These are phyloP conservation scores for Hansenula sp. DNA, from an alignment of 1,139 yeast species.

Conservation along the genomic window DNA sequence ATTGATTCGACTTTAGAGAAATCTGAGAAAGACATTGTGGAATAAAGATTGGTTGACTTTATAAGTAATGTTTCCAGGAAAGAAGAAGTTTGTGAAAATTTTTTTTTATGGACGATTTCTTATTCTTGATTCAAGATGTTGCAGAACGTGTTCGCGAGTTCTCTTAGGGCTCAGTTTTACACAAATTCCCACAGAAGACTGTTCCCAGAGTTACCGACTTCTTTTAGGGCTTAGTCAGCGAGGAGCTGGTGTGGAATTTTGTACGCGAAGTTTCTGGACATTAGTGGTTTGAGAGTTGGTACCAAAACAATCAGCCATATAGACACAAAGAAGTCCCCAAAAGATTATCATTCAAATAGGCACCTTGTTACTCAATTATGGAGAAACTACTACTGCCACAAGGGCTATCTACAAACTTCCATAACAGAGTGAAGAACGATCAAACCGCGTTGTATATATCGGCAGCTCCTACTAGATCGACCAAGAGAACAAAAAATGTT, in stretches of 20 bases:
- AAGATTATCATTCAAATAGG: no score
- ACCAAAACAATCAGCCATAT: neutral
- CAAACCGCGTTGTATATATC: slow-evolving; percentile 68
- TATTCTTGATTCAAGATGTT: neutral
- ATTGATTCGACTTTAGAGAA: slow-evolving; percentile 80
- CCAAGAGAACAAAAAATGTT: slow-evolving; percentile 69
- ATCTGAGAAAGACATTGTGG: slow-evolving; percentile 67
- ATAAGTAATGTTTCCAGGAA: neutral
- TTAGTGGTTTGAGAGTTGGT: neutral
- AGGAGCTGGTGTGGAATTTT: neutral
- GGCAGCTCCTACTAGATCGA: slow-evolving; percentile 72
- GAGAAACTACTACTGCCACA: slow-evolving; percentile 51
- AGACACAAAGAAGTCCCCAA: no score
- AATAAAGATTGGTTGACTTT: neutral
- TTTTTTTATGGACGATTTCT: slow-evolving; percentile 1
- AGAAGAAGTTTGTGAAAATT: slow-evolving; percentile 2
- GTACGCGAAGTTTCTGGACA: no score
- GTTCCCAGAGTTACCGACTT: no score
- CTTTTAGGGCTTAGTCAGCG: neutral
- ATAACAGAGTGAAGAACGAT: slow-evolving; percentile 60
- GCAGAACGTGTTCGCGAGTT: neutral
- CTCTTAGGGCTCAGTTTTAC: neutral
- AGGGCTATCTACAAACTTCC: slow-evolving; percentile 68
- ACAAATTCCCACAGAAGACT: neutral
- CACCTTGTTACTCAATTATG: no score